These are phyloP conservation scores for Jasminum sambac DNA, from an alignment of 257 asterid species.

Conservation along the genomic window DNA sequence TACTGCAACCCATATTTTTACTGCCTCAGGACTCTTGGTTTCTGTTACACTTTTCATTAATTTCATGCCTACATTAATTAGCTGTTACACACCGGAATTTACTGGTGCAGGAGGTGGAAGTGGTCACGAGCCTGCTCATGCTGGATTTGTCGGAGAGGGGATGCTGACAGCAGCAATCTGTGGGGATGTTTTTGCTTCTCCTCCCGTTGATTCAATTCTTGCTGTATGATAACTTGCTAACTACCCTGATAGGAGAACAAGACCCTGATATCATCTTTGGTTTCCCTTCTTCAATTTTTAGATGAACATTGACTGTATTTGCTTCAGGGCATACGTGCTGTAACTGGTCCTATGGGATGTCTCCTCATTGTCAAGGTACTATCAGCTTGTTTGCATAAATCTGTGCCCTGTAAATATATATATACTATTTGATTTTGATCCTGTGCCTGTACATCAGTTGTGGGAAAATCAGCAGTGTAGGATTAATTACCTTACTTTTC, in stretches of 20 bases:
- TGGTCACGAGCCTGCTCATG: constrained; percentile 99
- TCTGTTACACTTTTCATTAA: constrained; percentile 9
- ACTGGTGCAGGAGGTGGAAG: constrained; percentile 89
- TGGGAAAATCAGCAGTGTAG: background rate
- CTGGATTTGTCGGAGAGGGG: constrained; percentile 99
- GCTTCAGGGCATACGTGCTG: constrained; percentile 88
- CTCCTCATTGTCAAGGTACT: constrained; percentile 88
- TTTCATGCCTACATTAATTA: constrained; percentile 15
- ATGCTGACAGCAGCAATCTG: constrained; percentile 99
- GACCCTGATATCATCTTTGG: constrained; percentile 13
- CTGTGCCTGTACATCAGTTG: background rate
- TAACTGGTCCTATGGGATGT: constrained; percentile 92
- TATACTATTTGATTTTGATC: constrained; percentile 7
- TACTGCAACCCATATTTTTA: background rate
- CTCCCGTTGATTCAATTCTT: constrained; percentile 85
- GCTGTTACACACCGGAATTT: constrained; percentile 19
- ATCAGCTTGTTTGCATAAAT: constrained; percentile 14
- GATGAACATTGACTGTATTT: constrained; percentile 22
- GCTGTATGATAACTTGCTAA: constrained; percentile 62
- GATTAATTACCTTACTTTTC: background rate
- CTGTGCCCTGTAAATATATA: constrained; percentile 3
- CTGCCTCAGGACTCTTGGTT: constrained; percentile 5
- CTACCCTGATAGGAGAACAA: constrained; percentile 15
- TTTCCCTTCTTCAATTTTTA: constrained; percentile 21
- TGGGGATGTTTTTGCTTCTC: constrained; percentile 97